These are phyloP conservation scores for Krasilnikovozyma curviuscula DNA, from an alignment of 768 basidiomycete genomes.

Conservation along the genomic window DNA sequence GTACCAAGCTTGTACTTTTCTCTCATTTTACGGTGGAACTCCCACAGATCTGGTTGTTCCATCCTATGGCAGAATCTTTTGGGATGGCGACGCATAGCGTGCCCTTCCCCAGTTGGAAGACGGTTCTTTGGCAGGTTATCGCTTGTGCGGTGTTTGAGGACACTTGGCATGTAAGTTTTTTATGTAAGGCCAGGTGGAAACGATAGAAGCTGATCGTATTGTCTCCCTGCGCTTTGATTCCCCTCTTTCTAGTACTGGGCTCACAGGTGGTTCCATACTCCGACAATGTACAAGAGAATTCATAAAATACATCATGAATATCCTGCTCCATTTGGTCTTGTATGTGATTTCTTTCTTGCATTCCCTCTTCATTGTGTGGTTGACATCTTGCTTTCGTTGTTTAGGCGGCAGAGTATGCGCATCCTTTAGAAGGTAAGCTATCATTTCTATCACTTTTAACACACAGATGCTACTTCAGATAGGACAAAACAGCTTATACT, in stretches of 20 bases:
- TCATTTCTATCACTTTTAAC: background rate
- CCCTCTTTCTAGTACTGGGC: slow-evolving; percentile 6
- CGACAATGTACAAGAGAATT: slow-evolving; percentile 6
- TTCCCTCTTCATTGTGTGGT: too few species aligned
- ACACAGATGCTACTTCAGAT: too few species aligned
- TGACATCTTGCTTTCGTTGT: too few species aligned
- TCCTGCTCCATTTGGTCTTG: slow-evolving; percentile 10
- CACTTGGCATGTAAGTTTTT: too few species aligned
- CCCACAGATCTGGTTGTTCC: slow-evolving; percentile 5
- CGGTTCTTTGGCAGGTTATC: background rate
- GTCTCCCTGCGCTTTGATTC: too few species aligned
- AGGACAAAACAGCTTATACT: background rate
- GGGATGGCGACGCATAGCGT: slow-evolving; percentile 5
- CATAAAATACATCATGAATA: slow-evolving; percentile 12
- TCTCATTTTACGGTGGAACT: slow-evolving; percentile 7
- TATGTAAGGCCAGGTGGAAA: too few species aligned
- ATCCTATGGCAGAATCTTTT: background rate
- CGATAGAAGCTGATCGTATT: too few species aligned
- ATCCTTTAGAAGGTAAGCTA: slow-evolving; percentile 2
- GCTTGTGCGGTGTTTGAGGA: slow-evolving; percentile 7
- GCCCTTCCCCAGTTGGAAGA: slow-evolving; percentile 2
- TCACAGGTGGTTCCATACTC: slow-evolving; percentile 4
- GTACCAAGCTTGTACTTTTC: slow-evolving; percentile 1
- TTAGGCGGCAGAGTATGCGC: slow-evolving; percentile 10
- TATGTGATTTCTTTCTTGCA: too few species aligned